Evolutionary conservation across 441 rosid species (phyloP).

Genomic region (Jatropha multifida): DNA sequence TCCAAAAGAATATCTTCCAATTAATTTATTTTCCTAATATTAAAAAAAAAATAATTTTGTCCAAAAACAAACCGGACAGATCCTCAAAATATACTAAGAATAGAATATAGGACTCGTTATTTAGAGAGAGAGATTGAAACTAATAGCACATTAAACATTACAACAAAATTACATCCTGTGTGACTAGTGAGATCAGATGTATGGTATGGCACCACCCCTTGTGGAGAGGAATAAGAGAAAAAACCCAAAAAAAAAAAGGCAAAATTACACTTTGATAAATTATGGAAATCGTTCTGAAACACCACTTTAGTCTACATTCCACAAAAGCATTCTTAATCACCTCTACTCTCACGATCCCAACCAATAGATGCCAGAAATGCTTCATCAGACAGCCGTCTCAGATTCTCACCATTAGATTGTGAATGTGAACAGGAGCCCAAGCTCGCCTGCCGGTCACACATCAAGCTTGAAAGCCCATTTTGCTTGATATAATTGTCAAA

Average conservation of each 20-base stretch:
- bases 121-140: not conserved
- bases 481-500: slow-evolving; percentile 27
- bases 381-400: slow-evolving; percentile 37
- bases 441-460: slow-evolving; percentile 32
- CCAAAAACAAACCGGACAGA: no score
- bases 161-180: slow-evolving; percentile 4
- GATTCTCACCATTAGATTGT: slow-evolving; percentile 29
- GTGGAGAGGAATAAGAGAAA: not conserved
- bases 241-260: not conserved
- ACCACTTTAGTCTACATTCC: slow-evolving; percentile 20
- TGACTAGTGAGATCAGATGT: not conserved
- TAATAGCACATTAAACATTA: not conserved
- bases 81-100: no score
- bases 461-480: slow-evolving; percentile 31
- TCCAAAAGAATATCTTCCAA: no score
- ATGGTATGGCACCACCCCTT: slow-evolving; percentile 13
- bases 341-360: slow-evolving; percentile 28
- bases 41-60: no score
- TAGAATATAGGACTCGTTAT: no score
- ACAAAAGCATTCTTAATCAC: slow-evolving; percentile 19
- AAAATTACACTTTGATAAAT: slow-evolving; percentile 12
- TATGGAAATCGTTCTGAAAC: slow-evolving; percentile 19
- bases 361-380: slow-evolving; percentile 41
- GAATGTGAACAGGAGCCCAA: slow-evolving; percentile 24
- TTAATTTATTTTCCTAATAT: no score